Evolutionary conservation across 345 rosid genomes (phyloP), one percentile per base, ranked within the genome.

Genomic region (Gossypium ekmanianum): DNA sequence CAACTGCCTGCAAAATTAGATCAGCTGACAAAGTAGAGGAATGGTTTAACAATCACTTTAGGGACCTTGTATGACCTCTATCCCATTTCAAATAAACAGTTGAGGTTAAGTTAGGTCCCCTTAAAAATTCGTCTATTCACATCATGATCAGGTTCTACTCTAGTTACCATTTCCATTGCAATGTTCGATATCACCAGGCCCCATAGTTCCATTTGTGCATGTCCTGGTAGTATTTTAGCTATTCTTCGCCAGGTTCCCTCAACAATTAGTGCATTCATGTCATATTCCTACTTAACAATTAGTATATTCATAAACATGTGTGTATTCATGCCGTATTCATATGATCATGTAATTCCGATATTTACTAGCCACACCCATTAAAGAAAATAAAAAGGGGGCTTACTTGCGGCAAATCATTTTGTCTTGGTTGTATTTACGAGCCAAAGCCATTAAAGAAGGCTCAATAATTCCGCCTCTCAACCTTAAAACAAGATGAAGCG

Each of bases 341-440:
- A 4, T 34, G 41, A 4, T 34, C 41, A 34, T 0, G 41, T 34
- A 34, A 34, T 34, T 34, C 41, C 7, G 1, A 4, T 5, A 34
- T 4, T 29, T 34, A 34, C 7, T 34, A 34, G 41, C 41, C 41
- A 34, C 1, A 34, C 5, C 41, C 41, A 22, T 3, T 4, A 3
- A 11, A 16, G 39, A 20, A 72, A n/a, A 65, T 72, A 9, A 0
- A 17, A 54, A 39, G 43, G 24, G 43, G 17, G 67, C 97, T 83
- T 79, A 93, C 97, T 91, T 89, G 85, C 98, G 88, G 88, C 98
- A 93, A 75, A 93, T 91, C 88, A 83, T 91, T 84, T 92, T 92
- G 75, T 92, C 97, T 72, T 92, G 97, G 80, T 92, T 92, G 79
- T 85, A 91, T 76, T 91, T 92, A 70, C 96, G 91, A 79, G 96